Percentiles rank a stretch among this genome's conserved stretches.
These are phyloP conservation scores for Antrodiella citrinella DNA, from an alignment of 768 basidiomycete genomes.

Conservation along the genomic window DNA sequence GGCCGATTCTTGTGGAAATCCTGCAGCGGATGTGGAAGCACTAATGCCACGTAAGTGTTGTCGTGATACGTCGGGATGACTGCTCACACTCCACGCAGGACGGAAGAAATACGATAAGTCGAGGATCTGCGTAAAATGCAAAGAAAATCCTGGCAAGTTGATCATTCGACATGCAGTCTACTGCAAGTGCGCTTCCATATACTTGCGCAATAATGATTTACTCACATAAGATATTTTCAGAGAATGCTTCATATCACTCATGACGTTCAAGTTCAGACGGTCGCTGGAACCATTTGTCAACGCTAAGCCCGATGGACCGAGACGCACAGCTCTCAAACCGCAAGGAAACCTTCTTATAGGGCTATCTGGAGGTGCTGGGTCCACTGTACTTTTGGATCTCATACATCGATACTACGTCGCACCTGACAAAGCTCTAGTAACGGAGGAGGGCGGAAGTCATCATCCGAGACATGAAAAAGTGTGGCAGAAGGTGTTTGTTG, in stretches of 20 bases:
- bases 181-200: conserved; percentile 53
- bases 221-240: conserved; percentile 23
- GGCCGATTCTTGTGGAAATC: conserved; percentile 47
- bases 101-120: conserved; percentile 62
- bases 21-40: conserved; percentile 46
- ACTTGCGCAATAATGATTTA: neutral
- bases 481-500: conserved; percentile 55
- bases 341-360: conserved; percentile 61
- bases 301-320: conserved; percentile 41
- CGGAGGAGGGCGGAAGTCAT: conserved; percentile 45
- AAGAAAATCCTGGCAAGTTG: conserved; percentile 52
- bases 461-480: conserved; percentile 57
- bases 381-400: conserved; percentile 64
- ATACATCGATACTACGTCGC: conserved; percentile 43
- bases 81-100: conserved; percentile 29
- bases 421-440: conserved; percentile 18
- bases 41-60: conserved; percentile 56
- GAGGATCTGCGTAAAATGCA: conserved; percentile 68
- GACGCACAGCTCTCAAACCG: conserved; percentile 55
- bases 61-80: neutral
- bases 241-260: conserved; percentile 58
- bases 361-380: conserved; percentile 75
- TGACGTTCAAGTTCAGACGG: conserved; percentile 56
- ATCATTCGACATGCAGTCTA: conserved; percentile 77
- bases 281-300: conserved; percentile 61